Evolutionary conservation across 2,329 filamentous ascomycete species (phyloP).

Genomic region (Nannizziopsis arthrosporioides): DNA sequence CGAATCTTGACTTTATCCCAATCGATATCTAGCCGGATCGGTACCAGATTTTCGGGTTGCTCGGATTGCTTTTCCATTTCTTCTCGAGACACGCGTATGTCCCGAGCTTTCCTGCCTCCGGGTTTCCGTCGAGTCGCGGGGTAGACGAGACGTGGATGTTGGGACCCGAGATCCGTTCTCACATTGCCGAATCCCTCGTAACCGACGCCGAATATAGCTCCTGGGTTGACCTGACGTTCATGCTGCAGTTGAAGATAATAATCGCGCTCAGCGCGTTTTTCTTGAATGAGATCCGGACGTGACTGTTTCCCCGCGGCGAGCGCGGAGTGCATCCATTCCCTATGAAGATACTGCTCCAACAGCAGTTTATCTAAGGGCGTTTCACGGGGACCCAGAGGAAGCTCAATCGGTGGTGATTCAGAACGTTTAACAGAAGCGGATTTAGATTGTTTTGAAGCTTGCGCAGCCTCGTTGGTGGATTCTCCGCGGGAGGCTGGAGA

Average conservation of each 20-base stretch:
- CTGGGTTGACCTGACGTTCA: constrained; percentile 46
- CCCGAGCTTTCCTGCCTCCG: constrained; percentile 61
- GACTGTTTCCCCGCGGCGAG: constrained; percentile 42
- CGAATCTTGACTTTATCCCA: constrained; percentile 90
- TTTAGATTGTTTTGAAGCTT: constrained; percentile 48
- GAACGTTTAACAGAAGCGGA: constrained; percentile 45
- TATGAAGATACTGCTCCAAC: constrained; percentile 53
- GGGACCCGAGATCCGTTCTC: constrained; percentile 58
- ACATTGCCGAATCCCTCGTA: constrained; percentile 87
- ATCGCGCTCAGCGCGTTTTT: constrained; percentile 55
- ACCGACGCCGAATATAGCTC: constrained; percentile 53
- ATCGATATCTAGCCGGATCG: constrained; percentile 83
- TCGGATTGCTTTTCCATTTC: constrained; percentile 79
- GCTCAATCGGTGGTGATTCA: constrained; percentile 21
- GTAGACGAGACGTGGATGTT: constrained; percentile 61
- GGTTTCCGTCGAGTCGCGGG: constrained; percentile 63
- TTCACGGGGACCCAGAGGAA: constrained; percentile 28
- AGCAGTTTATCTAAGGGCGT: constrained; percentile 40
- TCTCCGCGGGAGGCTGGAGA: constrained; percentile 20
- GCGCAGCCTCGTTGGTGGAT: constrained; percentile 38
- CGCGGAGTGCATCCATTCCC: constrained; percentile 50
- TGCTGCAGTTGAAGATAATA: constrained; percentile 58
- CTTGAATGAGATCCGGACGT: constrained; percentile 47
- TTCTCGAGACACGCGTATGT: constrained; percentile 63
- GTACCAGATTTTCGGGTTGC: constrained; percentile 80